Percentiles rank a stretch among this genome's conserved stretches.
Conservation (phyloP, 768 basidiomycete genomes). For the Mycena vitilis region DNA sequence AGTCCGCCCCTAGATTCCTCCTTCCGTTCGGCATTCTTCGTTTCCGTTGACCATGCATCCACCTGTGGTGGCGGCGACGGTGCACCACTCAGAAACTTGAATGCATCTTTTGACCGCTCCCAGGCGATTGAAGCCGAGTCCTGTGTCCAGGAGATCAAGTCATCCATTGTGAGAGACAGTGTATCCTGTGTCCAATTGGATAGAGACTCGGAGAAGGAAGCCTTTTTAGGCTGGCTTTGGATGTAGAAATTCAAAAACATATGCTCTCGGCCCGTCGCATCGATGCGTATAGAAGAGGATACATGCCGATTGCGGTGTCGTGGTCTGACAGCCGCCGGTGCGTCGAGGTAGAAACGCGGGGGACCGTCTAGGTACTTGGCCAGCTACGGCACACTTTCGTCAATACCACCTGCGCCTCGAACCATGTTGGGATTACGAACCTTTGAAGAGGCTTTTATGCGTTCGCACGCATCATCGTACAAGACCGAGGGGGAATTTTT, state of each 20-base stretch:
- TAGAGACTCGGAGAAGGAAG: conserved; percentile 58
- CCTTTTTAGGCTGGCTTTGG: conserved; percentile 66
- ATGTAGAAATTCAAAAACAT: conserved; percentile 89
- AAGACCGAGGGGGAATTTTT: conserved; percentile 88
- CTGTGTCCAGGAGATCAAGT: conserved; percentile 60
- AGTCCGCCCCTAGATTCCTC: conserved; percentile 49
- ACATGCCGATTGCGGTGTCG: conserved; percentile 88
- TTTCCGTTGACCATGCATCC: conserved; percentile 44
- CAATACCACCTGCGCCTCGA: too few species aligned
- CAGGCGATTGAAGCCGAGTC: conserved; percentile 52
- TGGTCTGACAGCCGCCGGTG: conserved; percentile 79
- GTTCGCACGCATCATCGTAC: conserved; percentile 71
- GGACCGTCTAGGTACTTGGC: conserved; percentile 75
- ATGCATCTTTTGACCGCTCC: conserved; percentile 67
- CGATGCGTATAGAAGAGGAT: conserved; percentile 79
- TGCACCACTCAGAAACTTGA: conserved; percentile 81
- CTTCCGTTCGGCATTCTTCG: conserved; percentile 44
- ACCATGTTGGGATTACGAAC: conserved; percentile 43
- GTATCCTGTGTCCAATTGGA: conserved; percentile 57
- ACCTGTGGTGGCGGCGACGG: conserved; percentile 52
- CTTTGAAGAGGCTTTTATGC: conserved; percentile 59
- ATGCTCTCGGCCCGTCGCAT: conserved; percentile 81
- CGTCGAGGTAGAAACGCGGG: conserved; percentile 83
- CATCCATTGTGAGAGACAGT: conserved; percentile 59
- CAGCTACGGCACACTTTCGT: conserved; percentile 56